Evolutionary conservation across 2,329 filamentous ascomycete species (phyloP).

Genomic region (Sodiomyces alkalinus): DNA sequence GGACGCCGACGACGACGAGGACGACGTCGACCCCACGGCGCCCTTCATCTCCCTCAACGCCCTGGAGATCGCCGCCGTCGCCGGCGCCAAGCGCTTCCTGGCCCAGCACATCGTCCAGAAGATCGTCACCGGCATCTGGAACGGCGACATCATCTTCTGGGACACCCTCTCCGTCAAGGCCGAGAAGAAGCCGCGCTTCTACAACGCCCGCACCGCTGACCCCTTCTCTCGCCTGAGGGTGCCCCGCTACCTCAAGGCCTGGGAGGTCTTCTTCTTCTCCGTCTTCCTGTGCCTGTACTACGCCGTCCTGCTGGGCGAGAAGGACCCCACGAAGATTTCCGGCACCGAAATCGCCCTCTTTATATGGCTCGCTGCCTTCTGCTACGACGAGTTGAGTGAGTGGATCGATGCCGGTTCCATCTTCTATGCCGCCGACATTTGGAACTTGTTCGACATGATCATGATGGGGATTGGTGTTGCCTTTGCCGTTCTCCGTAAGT

Average conservation of each 20-base stretch:
- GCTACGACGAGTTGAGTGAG: conserved; percentile 76
- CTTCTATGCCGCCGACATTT: conserved; percentile 74
- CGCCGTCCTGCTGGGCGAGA: conserved; percentile 63
- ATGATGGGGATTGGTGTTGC: conserved; percentile 59
- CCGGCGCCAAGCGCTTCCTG: conserved; percentile 71
- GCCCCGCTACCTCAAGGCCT: conserved; percentile 71
- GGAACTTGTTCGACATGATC: conserved; percentile 58
- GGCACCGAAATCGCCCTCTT: conserved; percentile 59
- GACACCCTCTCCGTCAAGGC: conserved; percentile 58
- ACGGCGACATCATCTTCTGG: conserved; percentile 79
- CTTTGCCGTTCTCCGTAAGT: conserved; percentile 60
- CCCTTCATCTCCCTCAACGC: conserved; percentile 71
- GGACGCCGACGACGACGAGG: conserved; percentile 19
- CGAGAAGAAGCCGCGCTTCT: conserved; percentile 61
- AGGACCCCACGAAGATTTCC: conserved; percentile 51
- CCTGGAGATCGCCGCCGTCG: conserved; percentile 71
- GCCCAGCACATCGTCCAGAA: conserved; percentile 69
- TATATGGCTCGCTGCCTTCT: conserved; percentile 75
- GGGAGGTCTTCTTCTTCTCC: conserved; percentile 69
- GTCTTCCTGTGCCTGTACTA: conserved; percentile 72
- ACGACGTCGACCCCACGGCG: conserved; percentile 47
- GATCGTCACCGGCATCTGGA: conserved; percentile 74
- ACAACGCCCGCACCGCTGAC: conserved; percentile 52
- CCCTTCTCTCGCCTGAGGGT: conserved; percentile 64
- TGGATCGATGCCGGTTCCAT: conserved; percentile 74